Base-by-base conservation (phyloP, 1,284 basidiomycete species). In the Tranzscheliella williamsii region DNA sequence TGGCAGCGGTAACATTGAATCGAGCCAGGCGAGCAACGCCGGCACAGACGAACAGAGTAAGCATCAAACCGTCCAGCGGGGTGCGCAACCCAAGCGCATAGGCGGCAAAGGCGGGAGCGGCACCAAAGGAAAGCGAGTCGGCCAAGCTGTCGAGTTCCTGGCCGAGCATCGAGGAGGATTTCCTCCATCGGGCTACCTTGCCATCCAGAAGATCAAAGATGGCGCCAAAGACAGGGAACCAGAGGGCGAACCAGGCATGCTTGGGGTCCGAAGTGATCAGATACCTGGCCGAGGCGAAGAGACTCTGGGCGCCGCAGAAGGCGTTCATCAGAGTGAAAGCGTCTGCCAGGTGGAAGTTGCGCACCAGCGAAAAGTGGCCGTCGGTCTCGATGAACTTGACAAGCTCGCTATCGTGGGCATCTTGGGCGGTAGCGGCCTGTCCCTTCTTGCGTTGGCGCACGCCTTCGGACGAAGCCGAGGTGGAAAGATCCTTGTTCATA, bases 241-340 rank as follows among this genome's bases (percentile, higher is more conserved):
- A 81, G 54, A 95, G 85, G 5, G 93, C 95, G 42, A 85, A 84
- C 79, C 79, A 80, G 13, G 67, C 67, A 38, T 74, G 70, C 53
- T 84, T 83, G 5, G 75, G 74, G 78, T 98, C 90, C 63, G 87
- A 85, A 22, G 88, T 88, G 43, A 90, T 73, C 61, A 94, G 83
- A 80, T 94, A 94, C 52, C 87, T 86, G 30, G 88, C 91, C 7
- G 90, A 93, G 27, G 89, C 92, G 78, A 94, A 94, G 64, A 99
- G 84, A 31, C 93, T 96, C 70, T 96, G 88, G 13, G 90, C 90
- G 50, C 95, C 95, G 80, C 95, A 99, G 78, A 98, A 90, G 31
- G 95, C 95, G 78, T 99, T 99, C 87, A 95, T 94, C 65, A 99
- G 91, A n/a, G 94, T 99, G 73, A 99, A 91, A 35, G 95, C 84